Percentiles rank a stretch among this genome's conserved stretches.
Conservation (phyloP, 2,329 filamentous ascomycete species). For the Penicillium freii region DNA sequence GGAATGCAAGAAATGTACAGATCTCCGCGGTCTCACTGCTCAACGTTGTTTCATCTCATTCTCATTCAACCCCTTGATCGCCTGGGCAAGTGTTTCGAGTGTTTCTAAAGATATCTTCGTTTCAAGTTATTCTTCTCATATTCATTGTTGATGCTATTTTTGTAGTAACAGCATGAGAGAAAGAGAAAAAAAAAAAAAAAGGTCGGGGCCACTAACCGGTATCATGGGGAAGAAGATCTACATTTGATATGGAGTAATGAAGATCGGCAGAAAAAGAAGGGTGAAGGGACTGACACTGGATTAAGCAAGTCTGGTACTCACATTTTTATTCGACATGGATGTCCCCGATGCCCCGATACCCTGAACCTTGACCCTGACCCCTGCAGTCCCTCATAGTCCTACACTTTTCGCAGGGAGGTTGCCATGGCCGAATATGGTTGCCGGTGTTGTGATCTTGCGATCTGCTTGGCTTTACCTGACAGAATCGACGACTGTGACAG, state of each 20-base stretch:
- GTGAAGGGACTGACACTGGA: background rate
- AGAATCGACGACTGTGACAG: background rate
- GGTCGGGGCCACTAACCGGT: background rate
- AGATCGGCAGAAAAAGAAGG: background rate
- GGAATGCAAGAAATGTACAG: background rate
- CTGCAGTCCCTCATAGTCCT: background rate
- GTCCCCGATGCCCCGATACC: background rate
- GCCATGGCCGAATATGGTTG: background rate
- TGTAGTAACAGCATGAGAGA: background rate
- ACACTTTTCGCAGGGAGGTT: background rate
- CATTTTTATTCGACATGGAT: background rate
- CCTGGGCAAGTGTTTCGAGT: background rate
- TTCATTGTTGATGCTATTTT: slow-evolving; percentile 12
- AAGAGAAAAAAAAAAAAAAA: background rate
- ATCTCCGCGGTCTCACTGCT: slow-evolving; percentile 4
- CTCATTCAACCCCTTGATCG: slow-evolving; percentile 6
- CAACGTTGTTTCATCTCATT: slow-evolving; percentile 6
- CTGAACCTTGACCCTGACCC: background rate
- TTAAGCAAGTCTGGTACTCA: background rate
- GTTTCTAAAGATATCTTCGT: slow-evolving; percentile 18
- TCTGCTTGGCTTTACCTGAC: background rate
- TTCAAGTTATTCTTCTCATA: slow-evolving; percentile 3
- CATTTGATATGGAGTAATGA: background rate
- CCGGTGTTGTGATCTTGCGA: background rate
- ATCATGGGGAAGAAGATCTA: background rate